Evolutionary conservation across 768 basidiomycete species (phyloP).

Genomic region (Trametes coccinea): DNA sequence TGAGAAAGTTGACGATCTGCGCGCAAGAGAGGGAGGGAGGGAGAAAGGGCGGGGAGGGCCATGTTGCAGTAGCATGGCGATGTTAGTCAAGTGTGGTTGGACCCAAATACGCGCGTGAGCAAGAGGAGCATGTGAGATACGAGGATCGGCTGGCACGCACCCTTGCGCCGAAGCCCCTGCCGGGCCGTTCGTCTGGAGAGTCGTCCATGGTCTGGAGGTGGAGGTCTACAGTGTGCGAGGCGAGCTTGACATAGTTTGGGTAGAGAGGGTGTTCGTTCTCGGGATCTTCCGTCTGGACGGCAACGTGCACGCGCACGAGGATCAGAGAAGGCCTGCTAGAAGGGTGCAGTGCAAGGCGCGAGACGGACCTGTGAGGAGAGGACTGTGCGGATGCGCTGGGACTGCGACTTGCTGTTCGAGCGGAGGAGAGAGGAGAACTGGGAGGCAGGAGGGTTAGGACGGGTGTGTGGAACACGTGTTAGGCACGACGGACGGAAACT

Average conservation of each 20-base stretch:
- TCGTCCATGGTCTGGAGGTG: conserved; percentile 25
- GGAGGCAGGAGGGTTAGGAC: conserved; percentile 11
- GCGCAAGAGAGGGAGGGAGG: neutral
- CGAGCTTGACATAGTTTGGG: conserved; percentile 24
- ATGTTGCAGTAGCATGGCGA: conserved; percentile 14
- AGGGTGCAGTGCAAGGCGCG: neutral
- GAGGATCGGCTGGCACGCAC: conserved; percentile 21
- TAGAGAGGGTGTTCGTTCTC: conserved; percentile 20
- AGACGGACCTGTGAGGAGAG: conserved; percentile 20
- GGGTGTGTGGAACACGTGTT: conserved; percentile 35
- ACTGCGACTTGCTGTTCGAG: conserved; percentile 29
- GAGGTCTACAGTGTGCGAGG: conserved; percentile 23
- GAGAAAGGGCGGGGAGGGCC: conserved; percentile 3
- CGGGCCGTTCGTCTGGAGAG: conserved; percentile 25
- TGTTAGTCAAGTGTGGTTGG: neutral
- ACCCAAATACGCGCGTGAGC: conserved; percentile 6
- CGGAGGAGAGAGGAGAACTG: conserved; percentile 34
- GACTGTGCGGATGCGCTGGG: conserved; percentile 20
- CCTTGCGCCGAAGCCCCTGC: conserved; percentile 31
- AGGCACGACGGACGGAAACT: conserved; percentile 30
- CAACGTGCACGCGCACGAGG: conserved; percentile 15
- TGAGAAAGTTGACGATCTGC: conserved; percentile 62
- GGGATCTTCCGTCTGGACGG: conserved; percentile 24
- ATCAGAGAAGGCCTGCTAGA: conserved; percentile 13
- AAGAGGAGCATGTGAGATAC: neutral